Evolutionary conservation across 805 yeast genomes (phyloP), one percentile per base, ranked within the genome.

Genomic region (Suhomyces sp.): DNA sequence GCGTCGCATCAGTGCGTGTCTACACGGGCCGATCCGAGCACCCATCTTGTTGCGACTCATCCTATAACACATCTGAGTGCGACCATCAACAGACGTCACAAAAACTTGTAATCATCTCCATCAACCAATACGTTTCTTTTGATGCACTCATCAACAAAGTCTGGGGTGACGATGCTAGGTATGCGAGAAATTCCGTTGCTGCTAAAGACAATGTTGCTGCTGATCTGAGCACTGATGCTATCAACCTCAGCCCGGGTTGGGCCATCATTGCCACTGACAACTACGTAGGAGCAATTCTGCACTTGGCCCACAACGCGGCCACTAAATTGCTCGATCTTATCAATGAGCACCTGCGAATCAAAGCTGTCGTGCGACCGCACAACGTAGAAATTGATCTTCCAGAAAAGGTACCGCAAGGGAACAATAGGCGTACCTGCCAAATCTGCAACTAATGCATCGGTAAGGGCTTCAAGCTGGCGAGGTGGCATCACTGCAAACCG

Each of bases 291-390:
- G 43, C 77, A 68, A 3, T 65, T 63, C 13, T 31, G 8, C 22
- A 53, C 41, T 3, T 48, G 52, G 1, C 75, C 20, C 1, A 56
- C 51, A 2, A 73, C 60, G 3, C 72, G 44, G 2, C 63, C 66
- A 1, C 83, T 88, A 21, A 82, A 85, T 46, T 79, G 74, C 20
- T 65, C 59, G 29, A 71, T 68, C 13, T 79, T 68, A 25, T 66
- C 63, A 6, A 51, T 35, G 27, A 49, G 37, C 13, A 65, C 22
- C 19, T 25, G 29, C 19, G 13, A 24, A 7, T 37, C 47, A 7
- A 46, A 44, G 10, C 4, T 29, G n/a, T 48, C 48, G 2, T 46
- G 35, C 13, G 41, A 13, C 6, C 55, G 52, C 1, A 67, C 58
- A 1, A 81, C 54, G 50, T 58, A 72, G 33, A 78, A 69, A 1